Evolutionary conservation across 179 eudicot species (phyloP).

Genomic region (Corrigiola litoralis): DNA sequence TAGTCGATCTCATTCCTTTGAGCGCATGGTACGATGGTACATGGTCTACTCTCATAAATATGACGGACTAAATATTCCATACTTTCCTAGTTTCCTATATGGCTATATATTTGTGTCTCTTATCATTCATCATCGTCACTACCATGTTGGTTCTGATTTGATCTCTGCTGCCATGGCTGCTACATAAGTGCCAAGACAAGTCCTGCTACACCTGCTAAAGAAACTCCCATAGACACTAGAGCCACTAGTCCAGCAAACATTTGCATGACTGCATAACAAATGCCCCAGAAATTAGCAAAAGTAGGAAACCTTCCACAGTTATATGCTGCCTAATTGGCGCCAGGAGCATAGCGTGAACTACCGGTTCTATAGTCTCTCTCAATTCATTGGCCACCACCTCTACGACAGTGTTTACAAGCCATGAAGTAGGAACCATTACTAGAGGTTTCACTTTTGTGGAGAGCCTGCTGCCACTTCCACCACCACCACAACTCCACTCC

Average conservation of each 20-base stretch:
- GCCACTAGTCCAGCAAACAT: constrained; percentile 18
- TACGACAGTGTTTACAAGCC: constrained; percentile 23
- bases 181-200: constrained; percentile 11
- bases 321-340: constrained; percentile 12
- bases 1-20: no score
- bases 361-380: constrained; percentile 8
- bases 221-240: constrained; percentile 11
- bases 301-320: not conserved
- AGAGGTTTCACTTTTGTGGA: not conserved
- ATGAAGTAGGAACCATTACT: constrained; percentile 1
- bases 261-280: constrained; percentile 1
- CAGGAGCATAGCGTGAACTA: constrained; percentile 13
- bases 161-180: constrained; percentile 1
- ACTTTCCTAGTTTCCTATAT: no score
- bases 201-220: constrained; percentile 5
- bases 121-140: not conserved
- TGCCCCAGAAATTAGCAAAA: constrained; percentile 4
- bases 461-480: constrained; percentile 19
- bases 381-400: constrained; percentile 13
- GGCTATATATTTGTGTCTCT: no score
- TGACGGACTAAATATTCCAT: no score
- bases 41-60: no score
- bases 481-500: no score
- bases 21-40: no score
- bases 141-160: not conserved